Conservation (phyloP, 129 eudicot genomes). For the Saposhnikovia divaricata region DNA sequence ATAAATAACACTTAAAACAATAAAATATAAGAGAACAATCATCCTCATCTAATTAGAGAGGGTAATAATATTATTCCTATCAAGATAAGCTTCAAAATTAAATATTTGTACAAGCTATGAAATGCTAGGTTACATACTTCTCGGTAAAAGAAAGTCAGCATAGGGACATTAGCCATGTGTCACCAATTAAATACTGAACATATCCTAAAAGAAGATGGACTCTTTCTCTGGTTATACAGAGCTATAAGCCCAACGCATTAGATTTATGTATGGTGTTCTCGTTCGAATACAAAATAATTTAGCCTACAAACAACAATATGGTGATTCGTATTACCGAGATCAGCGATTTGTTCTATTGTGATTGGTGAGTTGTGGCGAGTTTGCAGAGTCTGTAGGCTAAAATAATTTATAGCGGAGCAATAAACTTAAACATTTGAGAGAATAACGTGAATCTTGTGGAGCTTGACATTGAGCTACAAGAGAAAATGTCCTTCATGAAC, state of each 20-base stretch:
- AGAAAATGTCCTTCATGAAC: conserved; percentile 1
- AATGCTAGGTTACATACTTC: not conserved
- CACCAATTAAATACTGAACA: not conserved
- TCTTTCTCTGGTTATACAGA: not conserved
- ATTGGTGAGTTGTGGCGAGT: not conserved
- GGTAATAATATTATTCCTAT: too few relatives aligned
- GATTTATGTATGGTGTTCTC: not conserved
- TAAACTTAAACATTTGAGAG: not conserved
- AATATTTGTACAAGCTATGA: not conserved
- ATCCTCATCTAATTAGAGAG: not conserved
- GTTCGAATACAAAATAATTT: not conserved
- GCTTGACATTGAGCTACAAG: not conserved
- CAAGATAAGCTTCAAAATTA: not conserved
- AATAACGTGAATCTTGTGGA: not conserved
- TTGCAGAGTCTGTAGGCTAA: not conserved
- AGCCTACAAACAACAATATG: not conserved
- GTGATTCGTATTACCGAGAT: not conserved
- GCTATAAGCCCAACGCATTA: not conserved
- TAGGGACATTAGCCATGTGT: not conserved
- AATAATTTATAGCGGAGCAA: not conserved
- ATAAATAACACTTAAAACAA: not conserved
- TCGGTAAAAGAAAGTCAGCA: not conserved
- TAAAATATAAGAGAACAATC: not conserved
- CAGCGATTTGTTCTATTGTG: not conserved
- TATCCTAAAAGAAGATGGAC: not conserved